Conservation (phyloP, 345 rosid genomes). For the Eutrema japonicum region DNA sequence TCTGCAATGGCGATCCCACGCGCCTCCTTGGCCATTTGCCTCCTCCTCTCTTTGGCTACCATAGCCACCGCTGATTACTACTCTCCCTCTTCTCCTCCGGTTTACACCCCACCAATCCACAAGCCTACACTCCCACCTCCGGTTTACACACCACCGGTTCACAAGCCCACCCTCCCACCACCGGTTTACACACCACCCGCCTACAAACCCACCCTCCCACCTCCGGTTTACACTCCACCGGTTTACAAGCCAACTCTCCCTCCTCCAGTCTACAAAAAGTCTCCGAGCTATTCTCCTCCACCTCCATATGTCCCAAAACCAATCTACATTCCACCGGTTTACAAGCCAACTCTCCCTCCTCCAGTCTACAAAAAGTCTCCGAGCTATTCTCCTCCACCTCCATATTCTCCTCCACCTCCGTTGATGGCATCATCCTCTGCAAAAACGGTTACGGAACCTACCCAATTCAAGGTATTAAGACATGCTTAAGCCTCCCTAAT, state of each 20-base stretch:
- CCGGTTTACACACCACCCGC: constrained; percentile 17
- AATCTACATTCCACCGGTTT: constrained; percentile 7
- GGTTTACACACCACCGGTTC: constrained; percentile 20
- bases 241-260: neutral
- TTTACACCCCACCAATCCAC: constrained; percentile 7
- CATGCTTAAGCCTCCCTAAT: neutral
- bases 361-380: constrained; percentile 40
- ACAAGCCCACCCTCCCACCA: constrained; percentile 1
- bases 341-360: constrained; percentile 21
- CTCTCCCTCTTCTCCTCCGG: constrained; percentile 41
- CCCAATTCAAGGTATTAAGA: constrained; percentile 56
- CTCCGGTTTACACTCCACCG: constrained; percentile 25
- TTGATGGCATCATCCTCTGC: constrained; percentile 64
- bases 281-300: constrained; percentile 10
- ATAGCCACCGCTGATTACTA: constrained; percentile 41
- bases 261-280: constrained; percentile 21
- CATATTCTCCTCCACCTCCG: constrained; percentile 38
- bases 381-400: constrained; percentile 29
- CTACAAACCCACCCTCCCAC: neutral
- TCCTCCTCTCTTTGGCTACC: constrained; percentile 35
- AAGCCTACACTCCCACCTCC: constrained; percentile 10
- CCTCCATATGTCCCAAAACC: neutral
- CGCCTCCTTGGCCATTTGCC: constrained; percentile 29
- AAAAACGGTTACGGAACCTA: constrained; percentile 45
- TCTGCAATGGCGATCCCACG: constrained; percentile 31